Evolutionary conservation across 306 rosid species (phyloP).

Genomic region (Trichosanthes truncata): DNA sequence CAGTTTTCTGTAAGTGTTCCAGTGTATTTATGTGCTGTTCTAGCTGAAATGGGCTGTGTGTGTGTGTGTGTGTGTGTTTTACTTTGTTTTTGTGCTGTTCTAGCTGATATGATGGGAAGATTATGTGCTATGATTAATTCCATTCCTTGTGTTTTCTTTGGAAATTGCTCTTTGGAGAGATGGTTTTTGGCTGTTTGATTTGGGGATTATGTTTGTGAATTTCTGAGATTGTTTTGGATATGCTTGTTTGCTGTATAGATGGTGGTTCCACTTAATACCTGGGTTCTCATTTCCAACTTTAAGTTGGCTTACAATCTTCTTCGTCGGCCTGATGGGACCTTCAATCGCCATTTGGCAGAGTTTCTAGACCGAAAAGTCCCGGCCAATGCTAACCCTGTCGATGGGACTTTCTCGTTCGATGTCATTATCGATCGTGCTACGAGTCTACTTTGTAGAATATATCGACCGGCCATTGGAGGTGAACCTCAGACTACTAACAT

Average conservation of each 20-base stretch:
- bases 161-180: neutral
- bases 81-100: neutral
- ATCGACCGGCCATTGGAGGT: conserved; percentile 54
- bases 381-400: conserved; percentile 62
- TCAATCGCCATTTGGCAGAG: conserved; percentile 93
- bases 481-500: conserved; percentile 29
- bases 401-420: conserved; percentile 80
- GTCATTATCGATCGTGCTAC: conserved; percentile 62
- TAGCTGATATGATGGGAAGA: neutral
- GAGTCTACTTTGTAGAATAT: conserved; percentile 55
- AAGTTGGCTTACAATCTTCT: conserved; percentile 94
- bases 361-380: conserved; percentile 80
- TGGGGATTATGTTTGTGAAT: neutral
- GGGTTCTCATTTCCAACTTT: conserved; percentile 96
- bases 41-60: neutral
- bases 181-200: neutral
- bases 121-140: neutral
- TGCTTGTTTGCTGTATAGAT: conserved; percentile 27
- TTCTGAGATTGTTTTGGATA: neutral
- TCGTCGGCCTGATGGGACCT: conserved; percentile 94
- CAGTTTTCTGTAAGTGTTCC: neutral
- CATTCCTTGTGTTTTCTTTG: neutral
- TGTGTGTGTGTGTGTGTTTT: neutral
- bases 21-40: neutral
- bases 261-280: conserved; percentile 95